These are phyloP conservation scores for Sporothrix schenckii DNA, from an alignment of 2,329 filamentous ascomycete species.

Conservation along the genomic window DNA sequence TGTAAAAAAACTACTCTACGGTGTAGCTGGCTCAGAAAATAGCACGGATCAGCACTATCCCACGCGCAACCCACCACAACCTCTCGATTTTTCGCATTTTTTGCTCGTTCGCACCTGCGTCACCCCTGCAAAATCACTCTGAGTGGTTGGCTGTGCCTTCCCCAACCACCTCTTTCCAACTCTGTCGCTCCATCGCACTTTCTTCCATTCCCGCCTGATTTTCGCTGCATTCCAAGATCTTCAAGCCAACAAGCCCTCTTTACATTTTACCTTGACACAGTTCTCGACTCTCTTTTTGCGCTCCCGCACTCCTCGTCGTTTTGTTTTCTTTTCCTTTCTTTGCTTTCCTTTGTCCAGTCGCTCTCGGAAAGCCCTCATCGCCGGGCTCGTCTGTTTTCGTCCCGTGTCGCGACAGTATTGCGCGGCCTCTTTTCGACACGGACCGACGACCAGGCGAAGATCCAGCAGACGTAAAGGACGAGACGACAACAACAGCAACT, in stretches of 20 bases:
- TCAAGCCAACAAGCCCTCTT: slow-evolving; percentile 21
- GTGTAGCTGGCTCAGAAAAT: background rate
- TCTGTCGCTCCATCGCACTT: slow-evolving; percentile 23
- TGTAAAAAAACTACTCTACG: slow-evolving; percentile 7
- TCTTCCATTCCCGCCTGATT: slow-evolving; percentile 24
- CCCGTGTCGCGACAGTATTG: slow-evolving; percentile 21
- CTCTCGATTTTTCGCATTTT: slow-evolving; percentile 23
- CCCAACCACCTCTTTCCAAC: slow-evolving; percentile 32
- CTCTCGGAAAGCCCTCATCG: slow-evolving; percentile 1
- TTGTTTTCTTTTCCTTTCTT: background rate
- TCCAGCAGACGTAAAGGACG: background rate
- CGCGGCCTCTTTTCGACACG: slow-evolving; percentile 17
- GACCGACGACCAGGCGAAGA: slow-evolving; percentile 15
- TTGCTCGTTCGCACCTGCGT: slow-evolving; percentile 19
- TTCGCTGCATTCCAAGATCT: slow-evolving; percentile 28
- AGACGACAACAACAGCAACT: background rate
- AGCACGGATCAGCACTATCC: slow-evolving; percentile 21
- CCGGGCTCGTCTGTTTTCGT: slow-evolving; percentile 3
- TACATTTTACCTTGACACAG: slow-evolving; percentile 11
- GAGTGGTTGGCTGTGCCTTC: slow-evolving; percentile 33
- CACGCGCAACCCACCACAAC: slow-evolving; percentile 28
- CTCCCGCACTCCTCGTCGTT: slow-evolving; percentile 1
- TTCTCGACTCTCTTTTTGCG: background rate
- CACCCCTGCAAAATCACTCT: slow-evolving; percentile 28
- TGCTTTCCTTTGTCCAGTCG: background rate